Evolutionary conservation across 768 basidiomycete species (phyloP).

Genomic region (Russula foetens): DNA sequence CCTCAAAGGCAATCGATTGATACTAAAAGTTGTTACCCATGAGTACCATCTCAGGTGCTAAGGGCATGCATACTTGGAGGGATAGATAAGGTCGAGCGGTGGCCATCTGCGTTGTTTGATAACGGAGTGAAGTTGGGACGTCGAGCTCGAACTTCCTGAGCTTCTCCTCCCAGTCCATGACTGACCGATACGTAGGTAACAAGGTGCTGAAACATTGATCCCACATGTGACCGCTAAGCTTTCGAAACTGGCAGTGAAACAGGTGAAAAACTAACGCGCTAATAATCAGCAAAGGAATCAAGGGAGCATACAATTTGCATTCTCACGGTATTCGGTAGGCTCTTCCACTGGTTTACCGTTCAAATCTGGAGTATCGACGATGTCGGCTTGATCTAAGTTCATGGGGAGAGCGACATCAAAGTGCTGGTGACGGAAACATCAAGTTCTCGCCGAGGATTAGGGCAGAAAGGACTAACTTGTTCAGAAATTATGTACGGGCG

Average conservation of each 20-base stretch:
- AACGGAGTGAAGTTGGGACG: conserved; percentile 17
- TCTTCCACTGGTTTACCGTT: conserved; percentile 18
- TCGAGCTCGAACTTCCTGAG: conserved; percentile 21
- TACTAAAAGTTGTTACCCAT: conserved; percentile 6
- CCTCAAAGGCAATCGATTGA: conserved; percentile 11
- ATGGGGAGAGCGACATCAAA: conserved; percentile 20
- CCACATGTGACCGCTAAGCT: conserved; percentile 19
- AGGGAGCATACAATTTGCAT: background rate
- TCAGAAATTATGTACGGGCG: conserved; percentile 23
- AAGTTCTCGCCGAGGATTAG: background rate
- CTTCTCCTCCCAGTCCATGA: conserved; percentile 21
- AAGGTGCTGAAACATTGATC: conserved; percentile 21
- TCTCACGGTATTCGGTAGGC: conserved; percentile 20
- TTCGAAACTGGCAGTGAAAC: conserved; percentile 7
- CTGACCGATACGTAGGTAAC: conserved; percentile 19
- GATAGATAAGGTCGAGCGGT: conserved; percentile 18
- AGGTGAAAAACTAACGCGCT: conserved; percentile 15
- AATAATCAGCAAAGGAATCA: background rate
- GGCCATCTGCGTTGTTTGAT: conserved; percentile 16
- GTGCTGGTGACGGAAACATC: conserved; percentile 13
- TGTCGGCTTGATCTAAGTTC: conserved; percentile 21
- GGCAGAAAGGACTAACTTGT: conserved; percentile 9
- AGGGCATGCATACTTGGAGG: conserved; percentile 11
- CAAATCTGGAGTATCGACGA: conserved; percentile 14
- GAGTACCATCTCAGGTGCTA: background rate